These are phyloP conservation scores for Monilinia polystroma DNA, from an alignment of 2,329 filamentous ascomycete genomes.

Conservation along the genomic window DNA sequence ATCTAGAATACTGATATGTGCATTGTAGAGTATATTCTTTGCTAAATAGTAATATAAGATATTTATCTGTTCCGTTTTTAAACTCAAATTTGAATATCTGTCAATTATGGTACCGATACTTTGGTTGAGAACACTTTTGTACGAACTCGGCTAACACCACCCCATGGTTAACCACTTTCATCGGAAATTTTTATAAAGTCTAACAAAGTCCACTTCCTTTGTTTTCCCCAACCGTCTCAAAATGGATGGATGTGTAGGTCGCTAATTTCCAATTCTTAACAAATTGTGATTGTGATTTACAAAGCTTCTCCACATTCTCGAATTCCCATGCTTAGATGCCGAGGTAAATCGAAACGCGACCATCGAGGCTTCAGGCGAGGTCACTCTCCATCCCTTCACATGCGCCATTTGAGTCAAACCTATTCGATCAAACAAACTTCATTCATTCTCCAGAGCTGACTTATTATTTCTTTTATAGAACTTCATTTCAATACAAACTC, in stretches of 20 bases:
- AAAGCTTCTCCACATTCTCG: neutral
- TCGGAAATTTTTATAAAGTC: neutral
- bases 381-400: conserved; percentile 15
- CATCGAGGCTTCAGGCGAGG: conserved; percentile 18
- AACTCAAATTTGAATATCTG: neutral
- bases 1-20: neutral
- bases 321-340: conserved; percentile 6
- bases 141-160: neutral
- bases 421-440: conserved; percentile 5
- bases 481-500: neutral
- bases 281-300: conserved; percentile 9
- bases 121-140: neutral
- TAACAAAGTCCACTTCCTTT: neutral
- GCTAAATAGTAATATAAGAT: neutral
- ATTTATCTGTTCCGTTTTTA: neutral
- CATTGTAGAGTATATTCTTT: neutral
- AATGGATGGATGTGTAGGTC: no score
- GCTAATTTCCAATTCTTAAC: conserved; percentile 8
- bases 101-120: neutral
- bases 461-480: neutral
- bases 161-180: neutral
- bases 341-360: conserved; percentile 21
- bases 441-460: neutral
- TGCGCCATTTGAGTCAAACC: neutral
- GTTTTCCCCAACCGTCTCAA: neutral